A percentile compares a stretch with the other conserved stretches of the same genome.
Conservation (phyloP, 176 grass and related monocot genomes). For the Chloris gayana region DNA sequence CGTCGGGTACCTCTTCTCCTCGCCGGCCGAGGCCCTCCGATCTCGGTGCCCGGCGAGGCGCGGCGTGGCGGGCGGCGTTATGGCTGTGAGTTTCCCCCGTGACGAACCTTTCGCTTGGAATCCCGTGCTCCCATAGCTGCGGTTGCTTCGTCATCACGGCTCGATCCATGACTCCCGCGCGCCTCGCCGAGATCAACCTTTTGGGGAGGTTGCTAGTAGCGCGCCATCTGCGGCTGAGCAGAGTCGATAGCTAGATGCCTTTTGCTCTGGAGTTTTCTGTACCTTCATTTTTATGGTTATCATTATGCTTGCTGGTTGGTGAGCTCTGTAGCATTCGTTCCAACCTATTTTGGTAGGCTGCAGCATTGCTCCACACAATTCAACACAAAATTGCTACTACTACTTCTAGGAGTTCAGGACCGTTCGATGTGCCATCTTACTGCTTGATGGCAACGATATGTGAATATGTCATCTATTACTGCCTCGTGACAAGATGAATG, state of each 20-base stretch:
- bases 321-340: neutral
- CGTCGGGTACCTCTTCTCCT: neutral
- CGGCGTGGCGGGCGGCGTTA: neutral
- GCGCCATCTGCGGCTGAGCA: neutral
- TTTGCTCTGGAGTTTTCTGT: neutral
- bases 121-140: neutral
- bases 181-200: neutral
- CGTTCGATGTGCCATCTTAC: neutral
- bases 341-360: neutral
- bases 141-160: neutral
- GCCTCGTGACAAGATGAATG: neutral
- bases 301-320: neutral
- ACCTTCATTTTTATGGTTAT: neutral
- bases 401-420: neutral
- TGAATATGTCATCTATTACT: neutral
- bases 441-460: too few species aligned
- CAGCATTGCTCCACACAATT: neutral
- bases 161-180: neutral
- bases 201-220: neutral
- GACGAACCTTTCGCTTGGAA: neutral
- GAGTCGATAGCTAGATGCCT: neutral
- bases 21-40: neutral
- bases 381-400: neutral
- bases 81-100: constrained; percentile 23
- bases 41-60: neutral